Conservation (phyloP, 2,329 filamentous ascomycete genomes). For the Pleomassaria siparia region DNA sequence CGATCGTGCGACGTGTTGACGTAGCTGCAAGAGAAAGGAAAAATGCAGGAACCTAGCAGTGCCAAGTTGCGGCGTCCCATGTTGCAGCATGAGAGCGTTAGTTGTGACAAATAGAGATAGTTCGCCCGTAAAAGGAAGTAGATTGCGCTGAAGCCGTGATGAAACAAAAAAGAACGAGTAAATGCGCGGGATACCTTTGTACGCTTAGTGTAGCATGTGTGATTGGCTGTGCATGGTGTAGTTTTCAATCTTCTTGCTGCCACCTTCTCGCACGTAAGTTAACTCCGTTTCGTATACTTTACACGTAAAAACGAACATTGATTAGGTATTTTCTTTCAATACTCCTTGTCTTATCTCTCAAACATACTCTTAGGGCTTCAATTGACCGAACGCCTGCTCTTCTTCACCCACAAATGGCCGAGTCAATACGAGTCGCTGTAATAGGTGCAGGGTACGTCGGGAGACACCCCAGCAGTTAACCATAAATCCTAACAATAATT, state of each 20-base stretch:
- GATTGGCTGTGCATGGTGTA: too few species aligned
- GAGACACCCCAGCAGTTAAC: neutral
- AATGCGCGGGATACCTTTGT: neutral
- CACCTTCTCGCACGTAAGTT: neutral
- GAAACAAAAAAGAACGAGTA: neutral
- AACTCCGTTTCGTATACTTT: too few species aligned
- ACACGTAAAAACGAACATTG: too few species aligned
- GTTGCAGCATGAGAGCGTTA: neutral
- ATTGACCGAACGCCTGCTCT: too few species aligned
- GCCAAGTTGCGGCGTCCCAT: neutral
- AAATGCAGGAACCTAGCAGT: neutral
- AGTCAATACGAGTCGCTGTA: slow-evolving; percentile 27
- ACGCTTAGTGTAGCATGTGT: neutral
- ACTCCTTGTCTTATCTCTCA: too few species aligned
- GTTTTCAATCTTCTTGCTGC: neutral
- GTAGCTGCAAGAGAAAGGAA: neutral
- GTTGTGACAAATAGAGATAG: neutral
- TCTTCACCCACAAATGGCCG: too few species aligned
- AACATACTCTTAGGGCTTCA: too few species aligned
- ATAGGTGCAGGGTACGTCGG: slow-evolving; percentile 30
- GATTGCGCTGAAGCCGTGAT: neutral
- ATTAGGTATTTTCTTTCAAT: too few species aligned
- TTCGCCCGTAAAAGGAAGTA: neutral
- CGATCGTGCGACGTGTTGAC: neutral
- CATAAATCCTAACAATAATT: neutral